A percentile compares a stretch with the other conserved stretches of the same genome.
Evolutionary conservation across 805 yeast genomes (phyloP).

Genomic region (Huiozyma sinensis): DNA sequence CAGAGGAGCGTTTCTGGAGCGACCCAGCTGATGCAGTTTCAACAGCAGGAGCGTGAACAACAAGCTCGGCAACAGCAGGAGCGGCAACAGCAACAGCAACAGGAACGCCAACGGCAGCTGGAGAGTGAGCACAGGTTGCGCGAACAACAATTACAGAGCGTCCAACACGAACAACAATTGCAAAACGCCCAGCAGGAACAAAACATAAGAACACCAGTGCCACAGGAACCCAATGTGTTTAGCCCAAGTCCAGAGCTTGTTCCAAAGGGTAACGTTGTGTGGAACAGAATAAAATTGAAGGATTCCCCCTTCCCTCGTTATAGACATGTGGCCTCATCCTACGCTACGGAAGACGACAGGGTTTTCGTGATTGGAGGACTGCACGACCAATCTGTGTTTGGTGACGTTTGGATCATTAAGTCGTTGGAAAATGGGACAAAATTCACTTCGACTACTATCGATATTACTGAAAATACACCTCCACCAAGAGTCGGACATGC

Average conservation of each 20-base stretch:
- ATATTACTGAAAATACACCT: slow-evolving; percentile 70
- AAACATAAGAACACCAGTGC: not conserved
- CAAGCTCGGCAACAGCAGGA: not conserved
- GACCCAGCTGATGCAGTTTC: slow-evolving; percentile 7
- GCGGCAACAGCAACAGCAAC: not conserved
- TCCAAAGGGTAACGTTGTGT: slow-evolving; percentile 31
- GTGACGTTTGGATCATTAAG: slow-evolving; percentile 86
- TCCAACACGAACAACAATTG: not conserved
- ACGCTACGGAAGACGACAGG: slow-evolving; percentile 70
- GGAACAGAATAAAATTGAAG: slow-evolving; percentile 53
- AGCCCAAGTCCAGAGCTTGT: not conserved
- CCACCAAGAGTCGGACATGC: slow-evolving; percentile 97
- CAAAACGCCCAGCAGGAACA: not conserved
- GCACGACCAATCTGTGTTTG: slow-evolving; percentile 83
- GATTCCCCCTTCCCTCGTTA: slow-evolving; percentile 90
- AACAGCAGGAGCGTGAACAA: slow-evolving; percentile 2
- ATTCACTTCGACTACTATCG: slow-evolving; percentile 41
- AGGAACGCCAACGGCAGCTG: not conserved
- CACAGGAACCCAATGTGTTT: not conserved
- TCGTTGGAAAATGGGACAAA: slow-evolving; percentile 29
- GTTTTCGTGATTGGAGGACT: slow-evolving; percentile 90
- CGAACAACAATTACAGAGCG: not conserved
- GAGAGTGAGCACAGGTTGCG: not conserved
- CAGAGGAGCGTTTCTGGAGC: slow-evolving; percentile 27
- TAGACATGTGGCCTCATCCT: slow-evolving; percentile 77